Conservation (phyloP, 1,139 yeast genomes). For the Debaryomyces sp. region DNA sequence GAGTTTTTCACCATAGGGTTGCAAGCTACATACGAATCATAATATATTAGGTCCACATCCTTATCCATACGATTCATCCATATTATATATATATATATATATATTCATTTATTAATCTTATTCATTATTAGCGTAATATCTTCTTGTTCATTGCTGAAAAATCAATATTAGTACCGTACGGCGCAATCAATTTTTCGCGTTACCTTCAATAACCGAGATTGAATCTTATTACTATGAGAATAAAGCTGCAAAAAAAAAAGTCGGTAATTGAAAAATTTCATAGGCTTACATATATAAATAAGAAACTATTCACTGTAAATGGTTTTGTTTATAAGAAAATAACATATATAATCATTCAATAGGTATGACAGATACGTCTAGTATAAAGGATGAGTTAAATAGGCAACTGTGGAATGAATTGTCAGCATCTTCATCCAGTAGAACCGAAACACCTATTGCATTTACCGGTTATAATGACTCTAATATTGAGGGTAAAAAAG, state of each 20-base stretch:
- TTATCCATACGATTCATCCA: background rate
- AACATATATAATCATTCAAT: background rate
- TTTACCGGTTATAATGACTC: slow-evolving; percentile 15
- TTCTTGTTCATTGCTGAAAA: background rate
- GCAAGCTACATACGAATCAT: background rate
- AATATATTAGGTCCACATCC: background rate
- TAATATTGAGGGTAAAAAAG: slow-evolving; percentile 1
- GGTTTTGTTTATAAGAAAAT: background rate
- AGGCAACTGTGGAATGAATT: slow-evolving; percentile 13
- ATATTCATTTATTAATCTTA: background rate
- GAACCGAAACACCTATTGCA: slow-evolving; percentile 17
- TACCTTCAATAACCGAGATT: slow-evolving; percentile 18
- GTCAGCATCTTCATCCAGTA: slow-evolving; percentile 13
- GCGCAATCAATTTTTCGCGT: background rate
- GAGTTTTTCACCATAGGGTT: background rate
- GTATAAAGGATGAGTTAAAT: slow-evolving; percentile 5
- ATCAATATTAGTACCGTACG: background rate
- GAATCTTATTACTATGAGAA: slow-evolving; percentile 10
- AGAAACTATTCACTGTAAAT: background rate
- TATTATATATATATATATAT: background rate
- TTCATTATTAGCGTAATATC: background rate
- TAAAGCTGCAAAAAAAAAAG: slow-evolving; percentile 5
- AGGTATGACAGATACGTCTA: slow-evolving; percentile 5
- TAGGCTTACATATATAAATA: slow-evolving; percentile 4
- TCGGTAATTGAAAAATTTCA: slow-evolving; percentile 6